These are phyloP conservation scores for Ottelia alismoides DNA, from an alignment of 106 monocot genomes.

Conservation along the genomic window DNA sequence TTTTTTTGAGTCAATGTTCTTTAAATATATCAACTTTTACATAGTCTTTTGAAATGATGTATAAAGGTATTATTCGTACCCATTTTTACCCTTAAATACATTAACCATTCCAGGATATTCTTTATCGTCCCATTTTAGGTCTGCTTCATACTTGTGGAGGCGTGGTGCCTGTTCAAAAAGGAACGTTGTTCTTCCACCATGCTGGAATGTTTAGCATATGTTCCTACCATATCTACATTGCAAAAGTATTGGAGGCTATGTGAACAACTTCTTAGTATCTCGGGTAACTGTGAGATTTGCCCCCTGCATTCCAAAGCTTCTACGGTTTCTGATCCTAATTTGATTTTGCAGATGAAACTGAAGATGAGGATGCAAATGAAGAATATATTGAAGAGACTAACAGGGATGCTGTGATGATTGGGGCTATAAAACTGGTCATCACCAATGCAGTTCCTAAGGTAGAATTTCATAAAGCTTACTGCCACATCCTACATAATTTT, in stretches of 20 bases:
- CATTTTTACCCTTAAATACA: not conserved
- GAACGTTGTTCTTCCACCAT: conserved; percentile 56
- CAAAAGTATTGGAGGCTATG: conserved; percentile 86
- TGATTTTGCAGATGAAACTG: conserved; percentile 73
- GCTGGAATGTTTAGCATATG: conserved; percentile 67
- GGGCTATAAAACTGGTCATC: conserved; percentile 65
- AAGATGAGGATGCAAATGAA: conserved; percentile 95
- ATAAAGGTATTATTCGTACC: no score
- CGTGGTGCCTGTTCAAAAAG: conserved; percentile 84
- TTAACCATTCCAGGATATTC: not conserved
- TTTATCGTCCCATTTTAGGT: conserved; percentile 30
- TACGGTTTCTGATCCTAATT: not conserved
- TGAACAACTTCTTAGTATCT: conserved; percentile 52
- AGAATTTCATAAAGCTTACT: conserved; percentile 4
- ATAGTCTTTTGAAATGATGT: not conserved
- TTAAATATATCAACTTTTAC: not conserved
- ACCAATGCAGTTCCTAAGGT: conserved; percentile 59
- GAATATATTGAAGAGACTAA: conserved; percentile 95
- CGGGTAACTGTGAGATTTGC: conserved; percentile 31
- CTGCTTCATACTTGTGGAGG: conserved; percentile 69
- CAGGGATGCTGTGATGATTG: conserved; percentile 72
- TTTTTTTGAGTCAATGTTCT: no score
- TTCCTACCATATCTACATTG: conserved; percentile 31
- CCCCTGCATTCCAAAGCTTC: not conserved
- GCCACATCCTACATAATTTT: no score